A percentile compares a stretch with the other conserved stretches of the same genome.
These are phyloP conservation scores for Coemansia sp. DNA, from an alignment of 192 early-diverging fungal species.

Conservation along the genomic window DNA sequence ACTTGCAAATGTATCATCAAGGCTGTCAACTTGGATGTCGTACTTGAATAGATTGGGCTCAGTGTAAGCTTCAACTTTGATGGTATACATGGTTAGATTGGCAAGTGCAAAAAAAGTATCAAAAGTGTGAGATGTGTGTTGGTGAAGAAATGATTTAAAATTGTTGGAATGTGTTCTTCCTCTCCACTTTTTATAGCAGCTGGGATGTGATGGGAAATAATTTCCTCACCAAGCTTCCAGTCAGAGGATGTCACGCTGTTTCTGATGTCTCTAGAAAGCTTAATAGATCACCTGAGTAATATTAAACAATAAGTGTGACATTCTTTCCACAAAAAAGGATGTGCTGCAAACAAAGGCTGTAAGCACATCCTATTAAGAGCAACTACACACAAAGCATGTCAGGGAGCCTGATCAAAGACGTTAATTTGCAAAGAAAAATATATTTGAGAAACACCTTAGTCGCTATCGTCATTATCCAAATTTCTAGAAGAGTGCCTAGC, in stretches of 20 bases:
- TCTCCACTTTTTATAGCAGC: too few species aligned
- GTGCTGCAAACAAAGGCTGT: too few species aligned
- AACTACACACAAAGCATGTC: too few species aligned
- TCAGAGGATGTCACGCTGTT: not conserved
- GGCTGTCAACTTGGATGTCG: not conserved
- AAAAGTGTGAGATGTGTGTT: too few species aligned
- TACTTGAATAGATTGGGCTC: not conserved
- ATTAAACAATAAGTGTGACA: too few species aligned
- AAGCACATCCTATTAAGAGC: too few species aligned
- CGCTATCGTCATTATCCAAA: not conserved
- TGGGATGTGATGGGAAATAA: not conserved
- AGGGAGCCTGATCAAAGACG: not conserved
- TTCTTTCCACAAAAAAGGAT: too few species aligned
- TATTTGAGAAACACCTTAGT: constrained; percentile 9
- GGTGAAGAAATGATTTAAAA: too few species aligned
- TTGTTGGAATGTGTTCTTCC: too few species aligned
- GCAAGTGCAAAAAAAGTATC: not conserved
- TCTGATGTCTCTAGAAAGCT: not conserved
- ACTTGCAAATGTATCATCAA: not conserved
- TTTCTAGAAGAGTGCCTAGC: not conserved
- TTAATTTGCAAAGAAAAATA: not conserved
- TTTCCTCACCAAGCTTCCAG: too few species aligned
- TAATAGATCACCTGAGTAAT: not conserved
- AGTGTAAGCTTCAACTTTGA: not conserved
- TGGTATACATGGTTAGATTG: not conserved